Evolutionary conservation across 805 yeast genomes (phyloP).

Genomic region (Myxozyma melibiosi): DNA sequence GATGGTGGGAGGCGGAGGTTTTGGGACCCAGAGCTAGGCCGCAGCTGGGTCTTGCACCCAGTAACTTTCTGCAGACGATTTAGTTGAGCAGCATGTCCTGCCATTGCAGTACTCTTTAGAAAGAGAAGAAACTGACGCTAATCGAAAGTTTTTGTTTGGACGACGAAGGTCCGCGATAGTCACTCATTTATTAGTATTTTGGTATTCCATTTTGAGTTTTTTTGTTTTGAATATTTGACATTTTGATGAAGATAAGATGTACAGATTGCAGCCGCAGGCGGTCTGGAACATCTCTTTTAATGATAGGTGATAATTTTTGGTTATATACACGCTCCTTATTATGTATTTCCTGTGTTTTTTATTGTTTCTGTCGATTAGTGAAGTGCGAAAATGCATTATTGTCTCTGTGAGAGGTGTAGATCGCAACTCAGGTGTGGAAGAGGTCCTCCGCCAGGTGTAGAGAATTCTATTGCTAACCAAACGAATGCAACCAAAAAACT

Average conservation of each 20-base stretch:
- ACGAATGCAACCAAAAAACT: too few species aligned
- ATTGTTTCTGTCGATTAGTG: too few species aligned
- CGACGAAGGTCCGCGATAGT: not conserved
- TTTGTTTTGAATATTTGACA: not conserved
- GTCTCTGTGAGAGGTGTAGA: too few species aligned
- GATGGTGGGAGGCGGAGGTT: conserved; percentile 76
- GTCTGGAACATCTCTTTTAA: not conserved
- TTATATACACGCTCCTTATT: not conserved
- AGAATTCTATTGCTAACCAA: too few species aligned
- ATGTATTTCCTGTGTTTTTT: not conserved
- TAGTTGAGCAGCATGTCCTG: too few species aligned
- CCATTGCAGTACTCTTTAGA: not conserved
- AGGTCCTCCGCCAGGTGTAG: too few species aligned
- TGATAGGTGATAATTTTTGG: not conserved
- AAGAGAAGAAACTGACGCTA: not conserved
- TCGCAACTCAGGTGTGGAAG: too few species aligned
- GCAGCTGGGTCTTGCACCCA: conserved; percentile 62
- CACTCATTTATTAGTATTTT: not conserved
- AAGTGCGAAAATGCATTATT: too few species aligned
- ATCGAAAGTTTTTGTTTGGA: not conserved
- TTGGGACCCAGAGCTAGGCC: conserved; percentile 42
- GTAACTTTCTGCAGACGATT: conserved; percentile 48
- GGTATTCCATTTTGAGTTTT: not conserved
- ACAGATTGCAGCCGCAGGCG: not conserved
- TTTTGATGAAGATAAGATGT: not conserved